These are phyloP conservation scores for Fusarium domesticum DNA, from an alignment of 2,329 filamentous ascomycete species.

Conservation along the genomic window DNA sequence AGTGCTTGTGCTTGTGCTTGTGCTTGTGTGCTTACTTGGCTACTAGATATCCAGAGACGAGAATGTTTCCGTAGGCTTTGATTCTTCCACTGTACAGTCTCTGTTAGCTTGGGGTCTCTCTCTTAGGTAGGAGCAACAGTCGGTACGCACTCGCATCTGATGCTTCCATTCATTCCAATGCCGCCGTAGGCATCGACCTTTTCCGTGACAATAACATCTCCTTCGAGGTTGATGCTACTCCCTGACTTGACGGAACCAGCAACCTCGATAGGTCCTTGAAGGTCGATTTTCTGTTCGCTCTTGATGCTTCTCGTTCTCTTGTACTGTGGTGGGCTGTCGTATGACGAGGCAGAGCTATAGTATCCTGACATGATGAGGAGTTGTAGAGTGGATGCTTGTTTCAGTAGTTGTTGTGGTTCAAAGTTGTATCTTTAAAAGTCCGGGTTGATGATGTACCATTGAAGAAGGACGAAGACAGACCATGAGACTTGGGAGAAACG, in stretches of 20 bases:
- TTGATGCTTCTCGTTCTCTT: conserved; percentile 40
- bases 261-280: conserved; percentile 47
- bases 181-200: conserved; percentile 47
- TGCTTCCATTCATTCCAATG: conserved; percentile 41
- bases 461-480: not conserved
- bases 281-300: conserved; percentile 40
- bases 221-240: conserved; percentile 43
- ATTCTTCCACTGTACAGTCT: conserved; percentile 37
- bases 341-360: conserved; percentile 26
- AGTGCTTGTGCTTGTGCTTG: not conserved
- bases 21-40: conserved; percentile 21
- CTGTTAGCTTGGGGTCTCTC: not conserved
- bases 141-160: conserved; percentile 42
- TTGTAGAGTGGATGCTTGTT: not conserved
- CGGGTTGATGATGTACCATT: not conserved
- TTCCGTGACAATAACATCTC: conserved; percentile 44
- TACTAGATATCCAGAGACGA: conserved; percentile 38
- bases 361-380: conserved; percentile 26
- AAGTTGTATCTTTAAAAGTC: not conserved
- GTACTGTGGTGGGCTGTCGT: conserved; percentile 21
- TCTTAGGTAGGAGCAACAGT: not conserved
- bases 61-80: conserved; percentile 47
- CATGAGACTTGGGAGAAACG: not conserved
- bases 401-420: not conserved
- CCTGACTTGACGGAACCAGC: conserved; percentile 46